Evolutionary conservation across 2,329 filamentous ascomycete species (phyloP), one percentile per base, ranked within the genome.

Genomic region (Monilinia vaccinii-corymbosi): DNA sequence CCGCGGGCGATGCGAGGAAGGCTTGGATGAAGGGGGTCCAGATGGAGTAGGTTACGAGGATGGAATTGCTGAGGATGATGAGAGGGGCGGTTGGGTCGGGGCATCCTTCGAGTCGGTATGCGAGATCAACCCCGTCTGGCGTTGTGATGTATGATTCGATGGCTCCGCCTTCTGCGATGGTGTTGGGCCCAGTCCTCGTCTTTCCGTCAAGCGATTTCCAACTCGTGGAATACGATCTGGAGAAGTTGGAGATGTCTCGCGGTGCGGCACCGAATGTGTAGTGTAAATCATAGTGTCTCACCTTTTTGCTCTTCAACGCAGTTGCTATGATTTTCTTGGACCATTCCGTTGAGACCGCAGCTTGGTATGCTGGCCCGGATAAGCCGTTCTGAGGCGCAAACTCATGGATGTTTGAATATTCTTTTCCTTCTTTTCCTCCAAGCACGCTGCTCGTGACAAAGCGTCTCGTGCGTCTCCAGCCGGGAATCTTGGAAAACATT

Each of bases 261-360:
- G 88, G 84, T 0, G 82, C 88, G 0, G 87, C 81, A 0, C 89
- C 88, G 69, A 96, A 95, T 13, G 87, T 85, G 72, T 94, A 92
- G 72, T 89, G 89, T 63, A 92, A 81, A 38, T 82, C 77, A 73
- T 89, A 94, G 0, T 79, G 78, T 21, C 87, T 79, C 48, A 83
- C 78, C 13, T 74, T 77, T 67, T 82, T 82, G 50, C 76, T 73
- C 25, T 77, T 79, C 13, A 89, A 80, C 16, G 83, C 79, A 38
- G 84, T 81, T 23, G 74, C 72, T 66, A 82, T 81, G 40, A 91
- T 77, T 53, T 84, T 78, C 3, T 78, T 76, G 18, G 79, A 75
- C 81, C 86, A 84, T 1, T 81, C 76, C 1, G 88, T 91, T 13
- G 78, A 75, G 66, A 78, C 82, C 1, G 86, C 79, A 0, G 84